These are phyloP conservation scores for Metschnikowia cubensis DNA, from an alignment of 805 yeast genomes.

Conservation along the genomic window DNA sequence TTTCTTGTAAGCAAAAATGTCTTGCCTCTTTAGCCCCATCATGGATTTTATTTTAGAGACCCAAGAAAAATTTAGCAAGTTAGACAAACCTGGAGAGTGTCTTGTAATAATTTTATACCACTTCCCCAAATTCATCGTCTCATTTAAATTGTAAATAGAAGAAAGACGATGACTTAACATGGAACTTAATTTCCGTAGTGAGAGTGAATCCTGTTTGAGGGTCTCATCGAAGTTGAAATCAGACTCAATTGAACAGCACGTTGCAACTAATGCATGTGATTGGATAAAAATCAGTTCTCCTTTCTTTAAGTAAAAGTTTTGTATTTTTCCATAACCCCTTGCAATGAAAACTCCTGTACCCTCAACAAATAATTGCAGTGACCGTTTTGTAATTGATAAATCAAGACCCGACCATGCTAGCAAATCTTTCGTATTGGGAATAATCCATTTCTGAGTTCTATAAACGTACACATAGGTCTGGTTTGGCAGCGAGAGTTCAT, in stretches of 20 bases:
- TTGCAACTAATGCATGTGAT: not conserved
- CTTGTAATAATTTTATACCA: not conserved
- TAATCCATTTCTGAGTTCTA: constrained; percentile 8
- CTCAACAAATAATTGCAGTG: not conserved
- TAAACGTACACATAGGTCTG: constrained; percentile 4
- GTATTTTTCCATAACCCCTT: constrained; percentile 6
- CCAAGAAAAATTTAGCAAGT: not conserved
- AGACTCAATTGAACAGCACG: not conserved
- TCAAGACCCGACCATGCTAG: constrained; percentile 15
- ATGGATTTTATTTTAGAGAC: not conserved
- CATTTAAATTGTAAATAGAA: not conserved
- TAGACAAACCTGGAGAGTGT: not conserved
- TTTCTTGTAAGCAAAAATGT: not conserved
- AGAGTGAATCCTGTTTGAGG: not conserved
- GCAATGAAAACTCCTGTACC: constrained; percentile 9
- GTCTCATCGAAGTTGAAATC: not conserved
- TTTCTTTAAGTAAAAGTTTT: constrained; percentile 3
- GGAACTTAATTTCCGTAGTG: not conserved
- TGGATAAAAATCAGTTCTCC: not conserved
- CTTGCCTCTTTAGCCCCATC: not conserved
- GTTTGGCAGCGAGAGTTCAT: constrained; percentile 1
- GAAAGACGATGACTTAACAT: not conserved
- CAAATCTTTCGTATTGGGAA: constrained; percentile 2
- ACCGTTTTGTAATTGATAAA: not conserved
- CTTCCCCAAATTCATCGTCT: not conserved